phyloP scores from a whole-genome alignment of 2,329 filamentous ascomycete species.

The Beauveria australis region DNA sequence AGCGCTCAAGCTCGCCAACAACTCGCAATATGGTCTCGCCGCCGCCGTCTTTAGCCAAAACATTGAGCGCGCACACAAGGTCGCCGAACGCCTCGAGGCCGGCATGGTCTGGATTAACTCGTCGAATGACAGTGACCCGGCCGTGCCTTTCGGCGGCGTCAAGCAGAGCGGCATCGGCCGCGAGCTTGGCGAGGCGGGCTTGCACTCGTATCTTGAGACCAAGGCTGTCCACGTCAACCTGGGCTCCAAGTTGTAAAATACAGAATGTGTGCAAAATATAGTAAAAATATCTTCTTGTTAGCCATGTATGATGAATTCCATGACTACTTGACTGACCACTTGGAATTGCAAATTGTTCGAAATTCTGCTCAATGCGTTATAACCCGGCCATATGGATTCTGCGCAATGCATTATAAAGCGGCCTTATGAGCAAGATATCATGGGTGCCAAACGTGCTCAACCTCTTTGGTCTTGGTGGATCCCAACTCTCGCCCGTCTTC shows the following conservation, averaged over 20 bases:
- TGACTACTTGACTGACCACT: too few species aligned
- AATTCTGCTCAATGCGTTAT: not conserved
- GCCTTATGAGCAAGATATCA: not conserved
- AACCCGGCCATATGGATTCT: not conserved
- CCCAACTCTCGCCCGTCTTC: not conserved
- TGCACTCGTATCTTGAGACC: slow-evolving; percentile 35
- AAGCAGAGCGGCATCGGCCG: slow-evolving; percentile 42
- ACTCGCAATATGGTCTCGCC: slow-evolving; percentile 54
- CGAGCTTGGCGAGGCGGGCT: slow-evolving; percentile 36
- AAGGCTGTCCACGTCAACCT: slow-evolving; percentile 39
- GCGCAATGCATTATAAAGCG: not conserved
- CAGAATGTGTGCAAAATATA: not conserved
- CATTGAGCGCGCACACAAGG: slow-evolving; percentile 39
- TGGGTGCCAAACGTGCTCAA: not conserved
- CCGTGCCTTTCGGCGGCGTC: slow-evolving; percentile 38
- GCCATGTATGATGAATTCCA: not conserved
- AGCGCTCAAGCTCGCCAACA: slow-evolving; percentile 34
- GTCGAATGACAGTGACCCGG: slow-evolving; percentile 34
- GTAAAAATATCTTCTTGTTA: not conserved
- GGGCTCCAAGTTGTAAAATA: slow-evolving; percentile 23
- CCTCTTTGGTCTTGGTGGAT: not conserved
- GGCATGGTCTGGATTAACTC: slow-evolving; percentile 50
- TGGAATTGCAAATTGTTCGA: too few species aligned
- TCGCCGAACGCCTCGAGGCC: slow-evolving; percentile 49
- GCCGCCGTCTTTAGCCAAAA: slow-evolving; percentile 55